Conservation (phyloP, 176 grass and related monocot genomes). For the Carex kokanica region DNA sequence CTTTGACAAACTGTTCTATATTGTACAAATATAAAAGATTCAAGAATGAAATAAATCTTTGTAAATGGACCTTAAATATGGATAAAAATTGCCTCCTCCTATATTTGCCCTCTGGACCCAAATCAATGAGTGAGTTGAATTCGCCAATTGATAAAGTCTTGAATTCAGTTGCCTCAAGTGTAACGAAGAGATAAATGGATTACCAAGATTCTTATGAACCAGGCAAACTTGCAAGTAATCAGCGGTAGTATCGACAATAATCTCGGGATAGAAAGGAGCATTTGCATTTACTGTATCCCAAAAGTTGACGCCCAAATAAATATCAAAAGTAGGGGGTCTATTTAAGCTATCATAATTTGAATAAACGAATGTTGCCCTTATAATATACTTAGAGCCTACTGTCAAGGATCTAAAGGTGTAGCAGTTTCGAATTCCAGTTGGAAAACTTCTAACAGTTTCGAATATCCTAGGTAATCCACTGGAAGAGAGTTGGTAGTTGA, state of each 20-base stretch:
- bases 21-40: not conserved
- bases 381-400: conserved; percentile 37
- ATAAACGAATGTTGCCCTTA: conserved; percentile 45
- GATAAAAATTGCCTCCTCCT: conserved; percentile 6
- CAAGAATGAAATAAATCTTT: conserved; percentile 9
- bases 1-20: too few relatives aligned
- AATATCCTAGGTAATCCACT: not conserved
- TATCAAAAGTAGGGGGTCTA: conserved; percentile 35
- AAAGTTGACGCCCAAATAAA: conserved; percentile 38
- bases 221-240: conserved; percentile 47
- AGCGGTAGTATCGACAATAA: conserved; percentile 31
- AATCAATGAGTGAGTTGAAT: conserved; percentile 24
- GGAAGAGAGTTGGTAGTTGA: conserved; percentile 32
- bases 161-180: conserved; percentile 35
- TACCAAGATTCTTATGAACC: conserved; percentile 29
- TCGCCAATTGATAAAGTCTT: conserved; percentile 30
- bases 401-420: conserved; percentile 39
- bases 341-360: conserved; percentile 42
- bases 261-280: conserved; percentile 28
- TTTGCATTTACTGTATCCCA: conserved; percentile 28
- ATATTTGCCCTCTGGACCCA: not conserved
- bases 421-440: conserved; percentile 32
- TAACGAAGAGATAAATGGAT: conserved; percentile 47
- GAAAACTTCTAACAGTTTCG: conserved; percentile 30
- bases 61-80: conserved; percentile 17